Evolutionary conservation across 805 yeast genomes (phyloP), one percentile per base, ranked within the genome.

Genomic region (Lachancea quebecensis): DNA sequence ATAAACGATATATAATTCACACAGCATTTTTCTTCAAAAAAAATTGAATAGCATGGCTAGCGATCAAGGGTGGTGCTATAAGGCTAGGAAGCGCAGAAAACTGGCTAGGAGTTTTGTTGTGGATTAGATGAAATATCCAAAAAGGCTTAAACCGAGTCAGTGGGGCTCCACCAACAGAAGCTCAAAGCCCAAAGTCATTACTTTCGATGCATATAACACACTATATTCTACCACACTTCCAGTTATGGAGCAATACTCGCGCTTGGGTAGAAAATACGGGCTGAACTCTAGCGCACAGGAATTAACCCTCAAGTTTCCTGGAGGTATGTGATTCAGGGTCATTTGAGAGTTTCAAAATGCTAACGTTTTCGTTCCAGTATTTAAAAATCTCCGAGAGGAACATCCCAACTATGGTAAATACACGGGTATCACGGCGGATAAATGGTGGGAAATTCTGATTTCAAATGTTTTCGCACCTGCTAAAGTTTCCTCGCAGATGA

Each of bases 191-290:
- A 66, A 65, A 34, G 57, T 81, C 3, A 62, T 83, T 0, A 77
- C 88, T 1, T 72, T 82, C 44, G 91, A 83, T 60, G 85, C 82
- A 0, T 83, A 80, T 62, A 80, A 78, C 36, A 83, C 90, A 0
- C 59, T 83, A 8, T 82, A 80, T 56, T 66, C 75, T 0, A 84
- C 89, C 2, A 68, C 66, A 15, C 63, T 64, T 27, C 77, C 85
- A 0, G 74, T 82, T 0, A 61, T 75, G 35, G 61, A 66, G n/a
- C 81, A 75, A 49, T 83, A 83, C 54, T 65, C 71, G 36, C 58
- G 65, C 2, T 71, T 80, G 4, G 78, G 79, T 0, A 42, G 56
- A 6, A 68, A 68, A 38, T 71, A 71, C 57, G 80, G 79, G 0
- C 48, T 78, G 3, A 38, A 51, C 1, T 55, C 57, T 2, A 56